Evolutionary conservation across 2,329 filamentous ascomycete genomes (phyloP), one percentile per base, ranked within the genome.

Genomic region (Botrytis fabae): DNA sequence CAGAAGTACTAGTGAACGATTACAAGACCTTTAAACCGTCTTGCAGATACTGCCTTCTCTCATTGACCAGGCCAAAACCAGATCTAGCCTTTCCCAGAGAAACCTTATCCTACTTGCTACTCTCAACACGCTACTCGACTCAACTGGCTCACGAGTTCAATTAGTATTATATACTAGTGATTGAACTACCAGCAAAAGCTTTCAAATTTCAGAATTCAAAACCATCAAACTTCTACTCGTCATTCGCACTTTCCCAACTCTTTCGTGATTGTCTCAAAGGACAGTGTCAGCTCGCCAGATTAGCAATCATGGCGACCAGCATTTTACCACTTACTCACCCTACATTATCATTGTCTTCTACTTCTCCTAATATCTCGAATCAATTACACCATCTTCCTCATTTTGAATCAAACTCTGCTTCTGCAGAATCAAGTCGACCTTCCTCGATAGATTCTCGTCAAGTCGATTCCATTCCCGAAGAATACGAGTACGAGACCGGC

Each of bases 401-500:
- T 10, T 25, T 51, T 20, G 69, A 68, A 59, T 59, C 44, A 46
- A 70, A 73, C 35, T 64, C 62, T 20, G 40, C 72, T n/a, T 76
- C 73, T 48, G 63, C 73, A 46, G 70, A 68, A 48, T 73, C 74
- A 35, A 77, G 73, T 70, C 72, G 72, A 38, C 73, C 74, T 38
- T 78, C 76, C 1, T 79, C 78, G 2, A 77, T 77, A 25, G 78
- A 80, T 60, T 75, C 74, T 12, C 74, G 74, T 76, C 83, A 85
- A 70, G 83, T 85, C 76, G 86, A 88, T 75, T 84, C 87, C 71
- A 89, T 90, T 74, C 83, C 85, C 69, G 88, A 90, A 81, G 87
- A 87, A 64, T 80, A 81, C 81, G 87, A 87, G 28, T 78, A 81
- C 81, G 89, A 90, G 79, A 89, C 88, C 14, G 85, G 87, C 75